A percentile compares a stretch with the other conserved stretches of the same genome.
These are phyloP conservation scores for Eucalyptus regnans DNA, from an alignment of 345 rosid species.

Conservation along the genomic window DNA sequence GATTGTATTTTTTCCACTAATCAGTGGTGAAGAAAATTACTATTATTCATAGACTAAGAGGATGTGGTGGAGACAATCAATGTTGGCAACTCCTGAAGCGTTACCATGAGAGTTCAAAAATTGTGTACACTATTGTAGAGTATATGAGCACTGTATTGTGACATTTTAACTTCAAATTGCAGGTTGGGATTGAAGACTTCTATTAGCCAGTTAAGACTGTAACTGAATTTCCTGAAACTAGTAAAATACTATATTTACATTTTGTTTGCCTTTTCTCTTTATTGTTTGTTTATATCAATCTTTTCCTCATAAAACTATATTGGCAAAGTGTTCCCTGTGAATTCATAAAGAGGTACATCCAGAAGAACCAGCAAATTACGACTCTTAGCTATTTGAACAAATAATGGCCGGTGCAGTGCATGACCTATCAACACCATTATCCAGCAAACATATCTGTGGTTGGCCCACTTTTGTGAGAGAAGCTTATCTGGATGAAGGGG, in stretches of 20 bases:
- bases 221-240: neutral
- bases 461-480: too few species aligned
- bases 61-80: rapidly evolving
- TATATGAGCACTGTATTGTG: neutral
- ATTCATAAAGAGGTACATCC: too few species aligned
- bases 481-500: too few species aligned
- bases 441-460: too few species aligned
- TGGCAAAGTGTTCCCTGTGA: too few species aligned
- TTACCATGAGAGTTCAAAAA: neutral
- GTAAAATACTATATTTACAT: neutral
- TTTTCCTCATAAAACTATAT: neutral
- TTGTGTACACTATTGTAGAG: neutral
- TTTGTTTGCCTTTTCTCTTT: neutral
- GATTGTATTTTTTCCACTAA: neutral
- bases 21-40: neutral
- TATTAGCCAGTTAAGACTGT: neutral
- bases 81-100: neutral
- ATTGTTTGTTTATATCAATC: too few species aligned
- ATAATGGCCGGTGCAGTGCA: too few species aligned
- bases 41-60: neutral
- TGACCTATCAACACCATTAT: too few species aligned
- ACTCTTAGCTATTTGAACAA: too few species aligned
- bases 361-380: too few species aligned
- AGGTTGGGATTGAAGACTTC: too few species aligned
- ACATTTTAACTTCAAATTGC: neutral